Base-by-base conservation (phyloP, 129 eudicot species). In the Escallonia rubra region DNA sequence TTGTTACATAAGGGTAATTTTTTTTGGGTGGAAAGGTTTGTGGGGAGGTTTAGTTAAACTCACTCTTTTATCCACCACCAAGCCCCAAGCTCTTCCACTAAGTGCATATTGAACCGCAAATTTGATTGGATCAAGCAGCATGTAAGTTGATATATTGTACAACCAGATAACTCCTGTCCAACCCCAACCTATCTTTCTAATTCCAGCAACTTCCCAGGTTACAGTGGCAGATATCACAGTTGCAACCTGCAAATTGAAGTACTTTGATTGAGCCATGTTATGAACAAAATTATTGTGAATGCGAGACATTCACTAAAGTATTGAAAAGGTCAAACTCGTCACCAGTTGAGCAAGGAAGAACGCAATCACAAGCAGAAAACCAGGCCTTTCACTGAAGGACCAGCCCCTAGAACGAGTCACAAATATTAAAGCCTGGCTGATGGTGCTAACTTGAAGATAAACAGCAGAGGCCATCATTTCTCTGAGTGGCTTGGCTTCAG, bases 51-150 rank as follows among this genome's bases (percentile, higher is more conserved):
- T 49, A 56, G 44, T 2, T 57, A 46, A 42, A 23, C 72, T 75
- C 65, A 85, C 92, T 85, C 75, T 86, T 41, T 80, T 65, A 64
- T 82, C 49, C 13, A 82, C 69, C 13, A 82, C 74, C 55, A 71
- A 64, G 13, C 72, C 79, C 92, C 92, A 86, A 38, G 86, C 92
- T 74, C 79, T 74, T 42, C 92, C 92, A 14, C 86, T 82, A 38
- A 86, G 83, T 41, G 79, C 81, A 63, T 79, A 79, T 52, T 83
- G 70, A 34, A 82, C 81, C 0, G 68, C 72, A 7, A 83, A 83
- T 73, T 83, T 83, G 61, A 83, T 83, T 23, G 81, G 85, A 61
- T 83, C 88, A 8, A 83, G 85, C 58, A 79, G 72, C 64, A 83
- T 15, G 79, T 83, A 83, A 41, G 74, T 54, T 46, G 79, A 14